Evolutionary conservation across 2,329 filamentous ascomycete genomes (phyloP).

Genomic region (Aureobasidium sp.): DNA sequence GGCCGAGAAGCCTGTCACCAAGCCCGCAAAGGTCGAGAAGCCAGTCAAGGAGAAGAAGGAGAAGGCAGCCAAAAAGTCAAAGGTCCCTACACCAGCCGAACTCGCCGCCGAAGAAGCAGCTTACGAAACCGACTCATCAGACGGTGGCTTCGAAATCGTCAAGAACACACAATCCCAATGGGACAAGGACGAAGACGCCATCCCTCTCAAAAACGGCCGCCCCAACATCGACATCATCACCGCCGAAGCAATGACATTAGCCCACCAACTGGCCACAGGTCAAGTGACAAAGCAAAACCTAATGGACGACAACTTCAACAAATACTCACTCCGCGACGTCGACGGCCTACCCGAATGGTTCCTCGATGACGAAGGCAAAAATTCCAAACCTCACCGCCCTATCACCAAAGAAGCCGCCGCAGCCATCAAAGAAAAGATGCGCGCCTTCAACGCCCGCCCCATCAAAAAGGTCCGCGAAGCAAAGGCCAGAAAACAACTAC

Average conservation of each 20-base stretch:
- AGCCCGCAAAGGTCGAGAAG: slow-evolving; percentile 28
- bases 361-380: slow-evolving; percentile 87
- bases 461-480: slow-evolving; percentile 99
- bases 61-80: background rate
- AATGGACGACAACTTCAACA: slow-evolving; percentile 94
- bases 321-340: slow-evolving; percentile 87
- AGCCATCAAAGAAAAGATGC: slow-evolving; percentile 94
- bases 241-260: slow-evolving; percentile 98
- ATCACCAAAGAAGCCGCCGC: slow-evolving; percentile 89
- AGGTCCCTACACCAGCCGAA: slow-evolving; percentile 7
- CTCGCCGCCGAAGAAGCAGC: slow-evolving; percentile 34
- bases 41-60: slow-evolving; percentile 21
- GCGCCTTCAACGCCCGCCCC: slow-evolving; percentile 92
- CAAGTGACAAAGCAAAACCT: slow-evolving; percentile 83
- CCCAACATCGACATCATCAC: slow-evolving; percentile 98
- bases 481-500: slow-evolving; percentile 97
- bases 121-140: slow-evolving; percentile 40
- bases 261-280: slow-evolving; percentile 90
- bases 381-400: slow-evolving; percentile 88
- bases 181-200: slow-evolving; percentile 64
- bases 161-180: slow-evolving; percentile 65
- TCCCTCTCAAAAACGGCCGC: slow-evolving; percentile 61
- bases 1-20: slow-evolving; percentile 24
- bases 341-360: slow-evolving; percentile 99
- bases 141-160: slow-evolving; percentile 71